Conservation (phyloP, 2,329 filamentous ascomycete species). For the Pseudofabraea citricarpa region DNA sequence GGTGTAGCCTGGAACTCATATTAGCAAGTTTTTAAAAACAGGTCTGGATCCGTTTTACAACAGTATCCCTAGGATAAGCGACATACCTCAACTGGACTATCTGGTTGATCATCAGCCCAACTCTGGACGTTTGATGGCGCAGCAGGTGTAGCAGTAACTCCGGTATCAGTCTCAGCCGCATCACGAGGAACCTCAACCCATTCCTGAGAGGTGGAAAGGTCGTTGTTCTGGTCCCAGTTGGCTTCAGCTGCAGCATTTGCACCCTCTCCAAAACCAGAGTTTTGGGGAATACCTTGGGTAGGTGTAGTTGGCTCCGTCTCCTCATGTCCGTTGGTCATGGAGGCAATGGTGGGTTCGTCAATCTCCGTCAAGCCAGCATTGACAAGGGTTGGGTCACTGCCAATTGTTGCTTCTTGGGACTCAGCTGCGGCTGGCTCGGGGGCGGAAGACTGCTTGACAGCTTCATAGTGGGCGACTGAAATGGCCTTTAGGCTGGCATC, state of each 20-base stretch:
- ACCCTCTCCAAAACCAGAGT: slow-evolving; percentile 45
- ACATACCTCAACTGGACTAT: slow-evolving; percentile 40
- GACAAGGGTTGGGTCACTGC: slow-evolving; percentile 62
- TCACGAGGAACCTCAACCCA: slow-evolving; percentile 64
- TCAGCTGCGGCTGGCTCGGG: slow-evolving; percentile 23
- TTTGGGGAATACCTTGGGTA: slow-evolving; percentile 37
- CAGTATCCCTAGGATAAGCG: too few species aligned
- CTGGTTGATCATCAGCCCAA: slow-evolving; percentile 78
- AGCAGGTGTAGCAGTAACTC: slow-evolving; percentile 50
- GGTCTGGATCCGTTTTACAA: too few species aligned
- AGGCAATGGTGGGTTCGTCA: slow-evolving; percentile 38
- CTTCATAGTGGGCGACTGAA: slow-evolving; percentile 41
- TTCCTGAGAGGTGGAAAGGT: slow-evolving; percentile 28
- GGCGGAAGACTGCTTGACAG: slow-evolving; percentile 33
- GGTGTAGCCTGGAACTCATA: slow-evolving; percentile 21
- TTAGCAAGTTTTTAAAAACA: too few species aligned
- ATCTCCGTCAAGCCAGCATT: slow-evolving; percentile 67
- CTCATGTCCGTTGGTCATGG: slow-evolving; percentile 39
- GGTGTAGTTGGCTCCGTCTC: slow-evolving; percentile 35
- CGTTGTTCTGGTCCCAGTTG: slow-evolving; percentile 53
- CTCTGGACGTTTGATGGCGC: slow-evolving; percentile 56
- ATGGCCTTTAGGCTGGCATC: slow-evolving; percentile 55
- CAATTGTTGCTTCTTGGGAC: slow-evolving; percentile 30
- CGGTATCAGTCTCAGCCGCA: slow-evolving; percentile 68
- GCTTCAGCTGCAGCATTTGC: slow-evolving; percentile 59